Percentiles rank a stretch among this genome's conserved stretches.
phyloP scores from a whole-genome alignment of 2,329 filamentous ascomycete genomes.

The Erysiphe neolycopersici region DNA sequence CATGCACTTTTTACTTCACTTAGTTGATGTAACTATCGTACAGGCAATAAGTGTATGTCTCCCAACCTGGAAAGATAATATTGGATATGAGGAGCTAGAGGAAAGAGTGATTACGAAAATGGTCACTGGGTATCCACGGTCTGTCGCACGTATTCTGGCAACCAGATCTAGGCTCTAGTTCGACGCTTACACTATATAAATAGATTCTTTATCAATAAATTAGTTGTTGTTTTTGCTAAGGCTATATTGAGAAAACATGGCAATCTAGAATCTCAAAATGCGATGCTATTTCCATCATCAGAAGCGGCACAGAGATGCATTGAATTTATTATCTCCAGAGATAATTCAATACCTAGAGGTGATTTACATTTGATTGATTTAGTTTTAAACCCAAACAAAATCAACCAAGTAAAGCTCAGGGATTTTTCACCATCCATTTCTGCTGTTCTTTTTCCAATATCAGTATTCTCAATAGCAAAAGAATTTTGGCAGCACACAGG shows the following conservation, averaged over 20 bases:
- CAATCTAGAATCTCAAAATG: conserved; percentile 30
- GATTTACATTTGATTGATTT: conserved; percentile 33
- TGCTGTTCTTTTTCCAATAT: conserved; percentile 43
- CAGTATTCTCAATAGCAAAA: conserved; percentile 50
- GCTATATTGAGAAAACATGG: conserved; percentile 41
- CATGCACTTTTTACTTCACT: conserved; percentile 1
- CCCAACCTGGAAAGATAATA: conserved; percentile 73
- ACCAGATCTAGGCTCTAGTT: background rate
- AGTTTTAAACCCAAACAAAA: conserved; percentile 28
- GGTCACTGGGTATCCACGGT: conserved; percentile 78
- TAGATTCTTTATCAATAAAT: conserved; percentile 78
- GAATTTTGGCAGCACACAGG: conserved; percentile 94
- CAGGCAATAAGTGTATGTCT: conserved; percentile 91
- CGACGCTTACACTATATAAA: background rate
- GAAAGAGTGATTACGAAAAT: conserved; percentile 64
- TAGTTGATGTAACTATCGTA: background rate
- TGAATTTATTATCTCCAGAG: conserved; percentile 39
- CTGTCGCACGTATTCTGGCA: conserved; percentile 2
- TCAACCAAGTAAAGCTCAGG: conserved; percentile 23
- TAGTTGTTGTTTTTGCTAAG: conserved; percentile 45
- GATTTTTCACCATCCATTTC: conserved; percentile 32
- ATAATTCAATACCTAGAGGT: conserved; percentile 22
- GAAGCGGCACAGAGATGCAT: conserved; percentile 44
- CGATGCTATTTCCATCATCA: conserved; percentile 60
- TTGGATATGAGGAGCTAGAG: conserved; percentile 84